A percentile compares a stretch with the other conserved stretches of the same genome.
Evolutionary conservation across 495 filamentous ascomycete genomes (phyloP).

Genomic region (Penicillium samsonianum): DNA sequence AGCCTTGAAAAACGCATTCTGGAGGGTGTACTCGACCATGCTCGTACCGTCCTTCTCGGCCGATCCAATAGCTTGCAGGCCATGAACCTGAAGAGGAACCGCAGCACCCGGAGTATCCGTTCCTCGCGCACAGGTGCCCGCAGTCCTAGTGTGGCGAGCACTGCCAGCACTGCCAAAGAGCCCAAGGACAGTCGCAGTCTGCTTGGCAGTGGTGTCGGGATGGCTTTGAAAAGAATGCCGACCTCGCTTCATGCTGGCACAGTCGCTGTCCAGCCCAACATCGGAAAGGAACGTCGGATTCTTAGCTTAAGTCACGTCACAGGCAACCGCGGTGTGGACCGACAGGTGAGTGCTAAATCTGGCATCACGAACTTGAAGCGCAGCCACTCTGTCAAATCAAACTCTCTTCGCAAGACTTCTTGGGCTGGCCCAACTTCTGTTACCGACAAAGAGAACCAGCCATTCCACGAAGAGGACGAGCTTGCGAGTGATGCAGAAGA

Average conservation of each 20-base stretch:
- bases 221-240: constrained; percentile 52
- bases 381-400: constrained; percentile 71
- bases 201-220: constrained; percentile 51
- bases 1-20: constrained; percentile 86
- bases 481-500: constrained; percentile 46
- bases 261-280: constrained; percentile 51
- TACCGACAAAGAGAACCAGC: constrained; percentile 64
- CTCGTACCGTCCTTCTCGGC: constrained; percentile 76
- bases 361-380: constrained; percentile 59
- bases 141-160: constrained; percentile 42
- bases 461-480: constrained; percentile 56
- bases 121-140: constrained; percentile 46
- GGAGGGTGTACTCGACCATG: constrained; percentile 94
- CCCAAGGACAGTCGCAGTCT: constrained; percentile 42
- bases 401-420: constrained; percentile 67
- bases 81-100: constrained; percentile 77
- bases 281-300: constrained; percentile 66
- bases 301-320: constrained; percentile 86
- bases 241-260: constrained; percentile 46
- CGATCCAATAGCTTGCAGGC: constrained; percentile 44
- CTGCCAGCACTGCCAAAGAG: constrained; percentile 42
- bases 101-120: constrained; percentile 30
- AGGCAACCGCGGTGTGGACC: constrained; percentile 67
- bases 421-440: constrained; percentile 61
- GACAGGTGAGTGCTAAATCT: constrained; percentile 49